Conservation (phyloP, 495 filamentous ascomycete genomes). For the Neurospora sp. region DNA sequence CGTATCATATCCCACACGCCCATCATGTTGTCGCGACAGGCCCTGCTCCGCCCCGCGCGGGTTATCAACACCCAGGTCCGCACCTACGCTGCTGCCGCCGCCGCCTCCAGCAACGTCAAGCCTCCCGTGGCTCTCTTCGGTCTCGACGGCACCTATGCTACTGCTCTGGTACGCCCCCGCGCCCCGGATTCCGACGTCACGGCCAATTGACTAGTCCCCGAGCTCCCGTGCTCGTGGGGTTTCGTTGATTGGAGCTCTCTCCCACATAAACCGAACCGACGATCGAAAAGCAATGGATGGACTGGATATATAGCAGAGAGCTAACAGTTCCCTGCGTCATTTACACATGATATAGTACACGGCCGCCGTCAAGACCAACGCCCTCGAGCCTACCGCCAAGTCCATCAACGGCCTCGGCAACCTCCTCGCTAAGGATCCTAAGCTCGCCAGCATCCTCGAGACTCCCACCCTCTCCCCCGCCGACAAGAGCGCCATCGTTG, state of each 20-base stretch:
- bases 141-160: conserved; percentile 95
- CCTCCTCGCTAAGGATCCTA: conserved; percentile 67
- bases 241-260: not conserved
- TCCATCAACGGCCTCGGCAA: conserved; percentile 59
- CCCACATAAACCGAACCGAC: not conserved
- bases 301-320: not conserved
- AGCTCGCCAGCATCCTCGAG: conserved; percentile 62
- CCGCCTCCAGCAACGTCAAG: conserved; percentile 53
- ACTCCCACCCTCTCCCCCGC: conserved; percentile 65
- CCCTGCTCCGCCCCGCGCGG: conserved; percentile 44
- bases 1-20: conserved; percentile 22
- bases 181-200: conserved; percentile 1
- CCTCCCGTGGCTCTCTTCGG: conserved; percentile 87
- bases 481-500: conserved; percentile 77
- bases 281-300: not conserved
- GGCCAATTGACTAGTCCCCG: conserved; percentile 5
- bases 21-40: conserved; percentile 56
- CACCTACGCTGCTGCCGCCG: conserved; percentile 70
- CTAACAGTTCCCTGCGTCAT: conserved; percentile 23
- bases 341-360: conserved; percentile 60
- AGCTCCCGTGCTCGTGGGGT: not conserved
- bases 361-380: conserved; percentile 73
- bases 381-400: conserved; percentile 73
- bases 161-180: conserved; percentile 71
- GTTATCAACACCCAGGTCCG: conserved; percentile 38